A percentile compares a stretch with the other conserved stretches of the same genome.
phyloP scores from a whole-genome alignment of 2,329 filamentous ascomycete genomes.

The Ceratocystis alfenasii region DNA sequence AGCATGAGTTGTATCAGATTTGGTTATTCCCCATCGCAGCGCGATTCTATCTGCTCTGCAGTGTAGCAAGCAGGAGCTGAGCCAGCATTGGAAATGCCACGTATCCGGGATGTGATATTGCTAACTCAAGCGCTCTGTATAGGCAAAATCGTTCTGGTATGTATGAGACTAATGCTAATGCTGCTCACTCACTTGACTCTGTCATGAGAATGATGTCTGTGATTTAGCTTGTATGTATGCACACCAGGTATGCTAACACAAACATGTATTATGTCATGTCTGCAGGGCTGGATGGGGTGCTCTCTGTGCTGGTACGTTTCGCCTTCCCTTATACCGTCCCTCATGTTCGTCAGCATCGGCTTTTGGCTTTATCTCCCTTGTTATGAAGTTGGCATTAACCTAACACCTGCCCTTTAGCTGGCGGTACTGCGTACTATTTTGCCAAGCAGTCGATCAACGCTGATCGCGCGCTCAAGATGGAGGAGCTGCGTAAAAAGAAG shows the following conservation, averaged over 20 bases:
- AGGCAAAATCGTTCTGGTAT: slow-evolving; percentile 58
- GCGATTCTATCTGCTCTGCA: neutral
- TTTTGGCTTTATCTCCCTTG: no score
- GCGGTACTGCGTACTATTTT: slow-evolving; percentile 87
- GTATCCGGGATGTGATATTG: slow-evolving; percentile 15
- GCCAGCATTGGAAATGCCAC: neutral
- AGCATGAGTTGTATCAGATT: neutral
- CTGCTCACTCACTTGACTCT: neutral
- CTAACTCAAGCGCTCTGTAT: slow-evolving; percentile 18
- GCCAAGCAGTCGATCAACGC: slow-evolving; percentile 91
- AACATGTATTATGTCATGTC: slow-evolving; percentile 10
- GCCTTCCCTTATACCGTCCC: neutral
- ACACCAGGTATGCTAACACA: slow-evolving; percentile 4
- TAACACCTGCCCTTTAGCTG: slow-evolving; percentile 45
- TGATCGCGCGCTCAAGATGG: slow-evolving; percentile 62
- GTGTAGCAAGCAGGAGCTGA: neutral
- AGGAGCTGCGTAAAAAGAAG: slow-evolving; percentile 54
- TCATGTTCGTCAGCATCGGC: neutral
- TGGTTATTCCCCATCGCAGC: no score
- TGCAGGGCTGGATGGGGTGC: slow-evolving; percentile 81
- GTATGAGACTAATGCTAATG: neutral
- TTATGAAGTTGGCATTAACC: neutral
- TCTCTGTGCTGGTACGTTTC: slow-evolving; percentile 61
- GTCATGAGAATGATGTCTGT: slow-evolving; percentile 9
- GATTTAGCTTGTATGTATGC: neutral